phyloP scores from a whole-genome alignment of 164 flowering plant genomes.

The Vitis rotundifolia region DNA sequence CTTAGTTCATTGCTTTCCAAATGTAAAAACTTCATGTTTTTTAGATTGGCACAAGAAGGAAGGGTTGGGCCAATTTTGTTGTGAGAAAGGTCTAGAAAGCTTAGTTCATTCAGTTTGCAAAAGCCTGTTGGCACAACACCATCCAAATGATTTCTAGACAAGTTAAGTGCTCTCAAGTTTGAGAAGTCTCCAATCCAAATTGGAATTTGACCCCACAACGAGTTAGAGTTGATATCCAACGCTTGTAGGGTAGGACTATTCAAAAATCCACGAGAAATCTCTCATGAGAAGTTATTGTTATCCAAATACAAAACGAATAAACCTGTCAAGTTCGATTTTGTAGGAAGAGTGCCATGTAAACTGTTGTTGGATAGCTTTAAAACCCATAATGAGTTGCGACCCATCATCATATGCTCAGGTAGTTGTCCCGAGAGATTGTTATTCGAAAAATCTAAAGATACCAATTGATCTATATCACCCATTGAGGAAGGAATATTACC shows the following conservation, averaged over 20 bases:
- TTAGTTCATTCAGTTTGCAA: neutral
- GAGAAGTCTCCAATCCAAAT: conserved; percentile 4
- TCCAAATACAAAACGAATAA: neutral
- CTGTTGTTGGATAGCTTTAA: neutral
- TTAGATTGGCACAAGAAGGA: no score
- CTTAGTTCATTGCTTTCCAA: neutral
- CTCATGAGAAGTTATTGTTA: neutral
- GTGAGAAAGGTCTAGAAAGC: neutral
- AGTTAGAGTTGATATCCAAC: neutral
- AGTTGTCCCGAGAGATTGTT: conserved; percentile 1
- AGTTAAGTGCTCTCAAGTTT: neutral
- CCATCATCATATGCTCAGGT: neutral
- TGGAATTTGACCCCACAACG: conserved; percentile 6
- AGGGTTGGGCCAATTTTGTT: neutral
- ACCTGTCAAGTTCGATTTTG: neutral
- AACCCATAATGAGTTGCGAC: neutral
- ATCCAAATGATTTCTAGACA: neutral
- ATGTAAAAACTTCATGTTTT: neutral
- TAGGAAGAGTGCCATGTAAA: neutral
- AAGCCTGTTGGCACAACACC: conserved; percentile 1
- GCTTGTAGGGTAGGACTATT: neutral
- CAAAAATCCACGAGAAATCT: conserved; percentile 1
- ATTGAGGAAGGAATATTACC: neutral
- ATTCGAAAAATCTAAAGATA: neutral
- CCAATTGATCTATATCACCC: neutral